phyloP scores from a whole-genome alignment of 1,284 basidiomycete species.

The Phellinidium pouzarii region DNA sequence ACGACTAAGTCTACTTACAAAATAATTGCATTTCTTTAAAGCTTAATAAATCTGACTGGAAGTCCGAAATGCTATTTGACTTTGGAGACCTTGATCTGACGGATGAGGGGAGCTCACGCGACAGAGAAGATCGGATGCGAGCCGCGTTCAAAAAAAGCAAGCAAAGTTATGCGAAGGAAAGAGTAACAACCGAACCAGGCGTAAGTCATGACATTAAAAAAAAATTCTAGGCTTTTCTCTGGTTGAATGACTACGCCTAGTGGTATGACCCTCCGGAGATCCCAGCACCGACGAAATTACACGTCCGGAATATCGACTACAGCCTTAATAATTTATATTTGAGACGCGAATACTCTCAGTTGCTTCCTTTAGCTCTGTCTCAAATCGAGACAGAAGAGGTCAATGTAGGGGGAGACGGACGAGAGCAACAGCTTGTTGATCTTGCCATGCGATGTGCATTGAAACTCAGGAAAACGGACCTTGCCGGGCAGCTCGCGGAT shows the following conservation, averaged over 20 bases:
- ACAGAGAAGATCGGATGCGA: conserved; percentile 14
- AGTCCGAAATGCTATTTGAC: conserved; percentile 3
- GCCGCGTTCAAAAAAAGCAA: conserved; percentile 15
- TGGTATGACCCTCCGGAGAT: conserved; percentile 12
- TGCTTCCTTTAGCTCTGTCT: conserved; percentile 8
- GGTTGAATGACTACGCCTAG: not conserved
- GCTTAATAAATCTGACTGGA: no score
- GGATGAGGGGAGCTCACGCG: not conserved
- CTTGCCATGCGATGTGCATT: conserved; percentile 15
- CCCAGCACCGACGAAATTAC: conserved; percentile 2
- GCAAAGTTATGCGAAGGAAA: conserved; percentile 7
- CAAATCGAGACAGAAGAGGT: conserved; percentile 11
- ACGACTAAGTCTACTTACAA: no score
- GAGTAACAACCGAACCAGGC: conserved; percentile 9
- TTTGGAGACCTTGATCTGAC: conserved; percentile 12
- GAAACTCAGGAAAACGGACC: not conserved
- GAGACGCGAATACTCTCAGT: conserved; percentile 3
- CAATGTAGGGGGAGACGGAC: conserved; percentile 4
- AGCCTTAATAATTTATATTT: conserved; percentile 15
- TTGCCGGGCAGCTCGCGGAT: conserved; percentile 9
- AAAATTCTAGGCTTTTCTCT: not conserved
- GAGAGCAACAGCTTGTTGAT: conserved; percentile 13
- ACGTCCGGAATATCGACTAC: conserved; percentile 16
- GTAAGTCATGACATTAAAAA: not conserved
- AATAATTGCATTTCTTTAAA: no score